These are phyloP conservation scores for Lolium perenne DNA, from an alignment of 176 grass and related monocot species.

Conservation along the genomic window DNA sequence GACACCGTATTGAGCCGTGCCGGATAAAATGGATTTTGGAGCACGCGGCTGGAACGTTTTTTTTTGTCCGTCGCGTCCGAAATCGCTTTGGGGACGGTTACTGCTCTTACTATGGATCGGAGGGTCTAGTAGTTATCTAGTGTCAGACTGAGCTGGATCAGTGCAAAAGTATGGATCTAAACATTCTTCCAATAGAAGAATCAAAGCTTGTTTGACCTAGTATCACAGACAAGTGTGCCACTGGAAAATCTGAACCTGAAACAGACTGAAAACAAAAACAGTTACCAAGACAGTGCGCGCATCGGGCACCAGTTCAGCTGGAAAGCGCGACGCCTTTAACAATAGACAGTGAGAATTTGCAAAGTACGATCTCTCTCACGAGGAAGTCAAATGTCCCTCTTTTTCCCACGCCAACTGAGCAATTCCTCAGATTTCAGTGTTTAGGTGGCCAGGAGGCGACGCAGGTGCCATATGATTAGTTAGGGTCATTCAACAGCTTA, in stretches of 20 bases:
- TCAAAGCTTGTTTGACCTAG: too few relatives aligned
- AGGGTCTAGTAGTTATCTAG: background rate
- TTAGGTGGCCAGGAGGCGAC: conserved; percentile 54
- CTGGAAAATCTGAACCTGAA: background rate
- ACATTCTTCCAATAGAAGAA: too few relatives aligned
- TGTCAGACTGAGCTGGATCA: too few relatives aligned
- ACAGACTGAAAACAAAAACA: conserved; percentile 14
- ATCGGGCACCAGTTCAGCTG: conserved; percentile 5
- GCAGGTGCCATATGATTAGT: conserved; percentile 42
- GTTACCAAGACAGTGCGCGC: conserved; percentile 8
- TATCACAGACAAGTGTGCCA: too few relatives aligned
- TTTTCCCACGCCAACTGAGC: conserved; percentile 46
- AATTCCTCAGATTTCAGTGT: conserved; percentile 40
- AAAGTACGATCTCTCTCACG: conserved; percentile 20
- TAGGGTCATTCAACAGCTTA: conserved; percentile 41
- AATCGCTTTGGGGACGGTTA: too few relatives aligned
- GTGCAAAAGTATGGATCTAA: too few relatives aligned
- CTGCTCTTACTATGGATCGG: too few relatives aligned
- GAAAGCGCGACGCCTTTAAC: background rate
- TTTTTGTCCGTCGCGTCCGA: too few relatives aligned
- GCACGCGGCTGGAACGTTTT: too few relatives aligned
- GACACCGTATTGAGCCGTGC: too few relatives aligned
- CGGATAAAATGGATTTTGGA: too few relatives aligned
- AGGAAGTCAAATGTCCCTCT: conserved; percentile 9
- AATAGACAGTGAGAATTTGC: background rate